Percentiles rank a stretch among this genome's conserved stretches.
Conservation (phyloP, 75 land plant species). For the Selaginella moellendorffii region DNA sequence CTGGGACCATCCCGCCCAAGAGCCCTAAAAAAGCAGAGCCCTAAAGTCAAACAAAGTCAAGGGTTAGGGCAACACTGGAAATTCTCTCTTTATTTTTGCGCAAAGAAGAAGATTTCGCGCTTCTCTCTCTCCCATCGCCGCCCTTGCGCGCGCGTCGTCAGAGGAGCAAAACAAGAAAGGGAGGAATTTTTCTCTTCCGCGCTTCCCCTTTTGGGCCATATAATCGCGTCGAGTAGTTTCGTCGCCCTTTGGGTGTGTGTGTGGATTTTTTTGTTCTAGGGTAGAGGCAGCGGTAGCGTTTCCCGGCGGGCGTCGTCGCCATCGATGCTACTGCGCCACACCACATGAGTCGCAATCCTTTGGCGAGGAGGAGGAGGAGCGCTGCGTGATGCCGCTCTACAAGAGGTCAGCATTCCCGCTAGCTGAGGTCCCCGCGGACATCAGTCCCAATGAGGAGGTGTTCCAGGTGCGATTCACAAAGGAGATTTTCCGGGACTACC, state of each 20-base stretch:
- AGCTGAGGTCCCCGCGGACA: constrained; percentile 39
- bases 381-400: constrained; percentile 62
- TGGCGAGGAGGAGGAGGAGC: not conserved
- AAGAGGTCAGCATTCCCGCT: constrained; percentile 53
- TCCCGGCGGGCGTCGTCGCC: too few relatives aligned
- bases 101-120: not conserved
- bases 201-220: too few relatives aligned
- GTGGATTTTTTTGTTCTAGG: too few relatives aligned
- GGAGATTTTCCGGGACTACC: constrained; percentile 67
- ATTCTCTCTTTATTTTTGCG: not conserved
- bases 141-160: not conserved
- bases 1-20: not conserved
- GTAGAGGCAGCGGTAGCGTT: too few relatives aligned
- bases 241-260: too few relatives aligned
- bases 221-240: too few relatives aligned
- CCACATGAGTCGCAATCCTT: too few relatives aligned
- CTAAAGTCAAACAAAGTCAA: not conserved
- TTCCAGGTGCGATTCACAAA: constrained; percentile 88
- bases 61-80: not conserved
- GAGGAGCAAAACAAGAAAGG: not conserved
- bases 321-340: too few relatives aligned
- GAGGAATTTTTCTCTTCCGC: not conserved
- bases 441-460: constrained; percentile 53
- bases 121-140: too few relatives aligned
- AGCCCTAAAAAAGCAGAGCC: not conserved